phyloP scores from a whole-genome alignment of 768 basidiomycete genomes.

The Tephrocybe rancida region DNA sequence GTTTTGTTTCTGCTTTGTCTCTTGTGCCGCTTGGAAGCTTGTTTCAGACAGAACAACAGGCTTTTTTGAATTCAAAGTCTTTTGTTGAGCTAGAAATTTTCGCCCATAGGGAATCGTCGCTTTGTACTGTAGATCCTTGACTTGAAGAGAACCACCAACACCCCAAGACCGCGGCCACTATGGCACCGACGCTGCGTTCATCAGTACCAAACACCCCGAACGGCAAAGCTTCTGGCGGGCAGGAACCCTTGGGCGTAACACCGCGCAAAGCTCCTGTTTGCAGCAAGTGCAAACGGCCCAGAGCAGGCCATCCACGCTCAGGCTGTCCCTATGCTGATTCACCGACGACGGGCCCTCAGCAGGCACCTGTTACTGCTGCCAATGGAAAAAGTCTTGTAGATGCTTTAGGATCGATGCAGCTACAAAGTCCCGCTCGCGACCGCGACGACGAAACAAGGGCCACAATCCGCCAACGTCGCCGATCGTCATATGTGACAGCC shows the following conservation, averaged over 20 bases:
- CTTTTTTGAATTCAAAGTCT: too few species aligned
- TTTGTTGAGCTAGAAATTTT: too few species aligned
- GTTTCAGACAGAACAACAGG: too few species aligned
- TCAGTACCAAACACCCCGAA: slow-evolving; percentile 20
- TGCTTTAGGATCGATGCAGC: slow-evolving; percentile 49
- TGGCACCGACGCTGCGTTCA: slow-evolving; percentile 24
- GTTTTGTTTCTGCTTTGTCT: background rate
- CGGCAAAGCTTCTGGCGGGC: slow-evolving; percentile 1
- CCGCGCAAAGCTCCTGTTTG: slow-evolving; percentile 57
- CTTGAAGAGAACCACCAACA: background rate
- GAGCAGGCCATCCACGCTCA: slow-evolving; percentile 62
- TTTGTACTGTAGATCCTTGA: too few species aligned
- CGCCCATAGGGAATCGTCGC: too few species aligned
- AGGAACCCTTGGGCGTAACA: slow-evolving; percentile 26
- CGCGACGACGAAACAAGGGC: slow-evolving; percentile 36
- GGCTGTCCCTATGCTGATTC: slow-evolving; percentile 55
- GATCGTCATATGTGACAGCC: slow-evolving; percentile 27
- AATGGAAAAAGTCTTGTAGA: slow-evolving; percentile 34
- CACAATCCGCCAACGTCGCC: slow-evolving; percentile 32
- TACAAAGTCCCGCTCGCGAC: slow-evolving; percentile 28
- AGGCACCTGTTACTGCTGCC: slow-evolving; percentile 3
- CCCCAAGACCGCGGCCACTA: slow-evolving; percentile 10
- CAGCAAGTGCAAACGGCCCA: slow-evolving; percentile 55
- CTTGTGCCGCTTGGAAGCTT: background rate
- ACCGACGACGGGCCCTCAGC: slow-evolving; percentile 9